Evolutionary conservation across 2,329 filamentous ascomycete genomes (phyloP).

Genomic region (Diaporthe sp.): DNA sequence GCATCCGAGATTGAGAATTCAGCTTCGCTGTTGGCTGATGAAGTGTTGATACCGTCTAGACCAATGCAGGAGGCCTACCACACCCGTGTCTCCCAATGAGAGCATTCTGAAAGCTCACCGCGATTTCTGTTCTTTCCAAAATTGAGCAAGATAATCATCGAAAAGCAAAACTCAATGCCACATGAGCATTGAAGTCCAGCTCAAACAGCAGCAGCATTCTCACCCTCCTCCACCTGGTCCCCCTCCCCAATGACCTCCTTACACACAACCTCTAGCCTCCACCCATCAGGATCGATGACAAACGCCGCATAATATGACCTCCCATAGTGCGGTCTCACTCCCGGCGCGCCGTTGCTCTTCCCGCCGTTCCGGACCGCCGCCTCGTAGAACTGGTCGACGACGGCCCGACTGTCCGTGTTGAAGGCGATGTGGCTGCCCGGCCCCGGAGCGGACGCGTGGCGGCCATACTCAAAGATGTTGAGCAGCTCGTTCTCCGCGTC

Average conservation of each 20-base stretch:
- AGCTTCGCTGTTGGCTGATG: background rate
- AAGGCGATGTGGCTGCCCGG: slow-evolving; percentile 52
- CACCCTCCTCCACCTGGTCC: background rate
- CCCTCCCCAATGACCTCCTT: slow-evolving; percentile 28
- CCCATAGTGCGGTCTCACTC: slow-evolving; percentile 50
- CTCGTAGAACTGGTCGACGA: slow-evolving; percentile 49
- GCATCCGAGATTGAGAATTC: background rate
- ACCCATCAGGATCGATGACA: slow-evolving; percentile 51
- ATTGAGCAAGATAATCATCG: background rate
- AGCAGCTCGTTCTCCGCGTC: slow-evolving; percentile 47
- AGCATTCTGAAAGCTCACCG: background rate
- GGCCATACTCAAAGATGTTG: slow-evolving; percentile 49
- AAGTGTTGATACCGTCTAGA: background rate
- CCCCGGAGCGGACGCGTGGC: slow-evolving; percentile 45
- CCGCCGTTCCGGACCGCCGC: slow-evolving; percentile 48
- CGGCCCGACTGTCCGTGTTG: slow-evolving; percentile 48
- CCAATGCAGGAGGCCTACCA: slow-evolving; percentile 24
- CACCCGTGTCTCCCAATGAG: background rate
- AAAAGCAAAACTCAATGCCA: background rate
- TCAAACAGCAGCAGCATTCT: background rate
- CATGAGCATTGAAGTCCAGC: background rate
- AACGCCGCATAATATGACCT: slow-evolving; percentile 52
- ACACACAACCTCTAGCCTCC: slow-evolving; percentile 43
- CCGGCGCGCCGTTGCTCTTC: slow-evolving; percentile 48
- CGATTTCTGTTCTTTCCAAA: background rate